Percentiles rank a stretch among this genome's conserved stretches.
Conservation (phyloP, 148 eudicot species). For the Dysphania ambrosioides region DNA sequence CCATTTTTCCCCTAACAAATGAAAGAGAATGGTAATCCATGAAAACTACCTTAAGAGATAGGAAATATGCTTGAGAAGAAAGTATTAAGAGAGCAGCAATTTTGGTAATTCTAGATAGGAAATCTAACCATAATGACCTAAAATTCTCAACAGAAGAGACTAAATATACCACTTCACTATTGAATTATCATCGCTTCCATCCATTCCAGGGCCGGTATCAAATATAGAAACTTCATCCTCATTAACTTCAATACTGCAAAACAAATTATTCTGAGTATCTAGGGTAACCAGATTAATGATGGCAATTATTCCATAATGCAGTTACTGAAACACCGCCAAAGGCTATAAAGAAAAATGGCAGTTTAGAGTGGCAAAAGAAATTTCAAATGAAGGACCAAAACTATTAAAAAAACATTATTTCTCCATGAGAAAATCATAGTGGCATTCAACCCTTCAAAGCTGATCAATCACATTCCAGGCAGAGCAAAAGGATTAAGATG, state of each 20-base stretch:
- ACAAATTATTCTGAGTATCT: not conserved
- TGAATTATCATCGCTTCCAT: constrained; percentile 51
- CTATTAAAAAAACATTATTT: no score
- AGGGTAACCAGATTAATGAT: not conserved
- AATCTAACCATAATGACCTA: not conserved
- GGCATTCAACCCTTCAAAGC: not conserved
- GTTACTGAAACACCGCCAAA: not conserved
- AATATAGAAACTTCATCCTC: constrained; percentile 44
- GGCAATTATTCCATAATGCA: not conserved
- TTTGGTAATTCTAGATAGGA: not conserved
- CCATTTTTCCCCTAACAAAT: constrained; percentile 65
- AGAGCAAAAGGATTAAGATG: not conserved
- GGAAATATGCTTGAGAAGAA: not conserved
- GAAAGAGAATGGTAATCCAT: not conserved
- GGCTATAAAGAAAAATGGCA: not conserved
- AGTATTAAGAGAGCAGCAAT: not conserved
- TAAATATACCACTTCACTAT: constrained; percentile 58
- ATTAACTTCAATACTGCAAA: constrained; percentile 65
- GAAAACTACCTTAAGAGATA: not conserved
- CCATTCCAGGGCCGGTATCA: constrained; percentile 85
- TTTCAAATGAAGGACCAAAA: not conserved
- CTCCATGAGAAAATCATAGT: no score
- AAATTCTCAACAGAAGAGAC: not conserved
- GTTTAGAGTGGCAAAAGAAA: not conserved
- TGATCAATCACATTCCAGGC: no score